These are phyloP conservation scores for Kluyveromyces sp. DNA, from an alignment of 1,139 yeast genomes.

Conservation along the genomic window DNA sequence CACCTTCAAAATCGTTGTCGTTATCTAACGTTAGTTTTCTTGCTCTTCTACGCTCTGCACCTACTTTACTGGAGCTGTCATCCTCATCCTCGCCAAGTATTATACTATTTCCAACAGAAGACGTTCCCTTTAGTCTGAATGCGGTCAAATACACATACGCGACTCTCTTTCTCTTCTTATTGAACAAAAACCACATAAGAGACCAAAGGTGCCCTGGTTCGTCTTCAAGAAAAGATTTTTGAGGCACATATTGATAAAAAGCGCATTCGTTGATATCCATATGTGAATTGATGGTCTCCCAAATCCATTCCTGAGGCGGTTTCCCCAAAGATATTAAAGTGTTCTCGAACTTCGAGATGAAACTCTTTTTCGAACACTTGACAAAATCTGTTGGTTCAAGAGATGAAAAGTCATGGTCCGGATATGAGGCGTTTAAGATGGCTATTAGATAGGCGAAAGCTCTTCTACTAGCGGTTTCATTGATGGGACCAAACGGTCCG, in stretches of 20 bases:
- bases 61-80: conserved; percentile 16
- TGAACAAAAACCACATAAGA: conserved; percentile 85
- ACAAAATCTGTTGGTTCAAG: conserved; percentile 81
- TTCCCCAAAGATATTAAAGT: conserved; percentile 73
- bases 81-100: conserved; percentile 29
- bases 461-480: conserved; percentile 73
- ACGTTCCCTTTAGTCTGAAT: conserved; percentile 23
- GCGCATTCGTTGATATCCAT: conserved; percentile 74
- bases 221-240: conserved; percentile 69
- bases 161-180: conserved; percentile 84
- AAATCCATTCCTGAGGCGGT: conserved; percentile 50
- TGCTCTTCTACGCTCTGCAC: conserved; percentile 17
- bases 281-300: conserved; percentile 84
- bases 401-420: conserved; percentile 88
- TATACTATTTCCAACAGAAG: conserved; percentile 21
- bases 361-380: conserved; percentile 41
- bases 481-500: conserved; percentile 93
- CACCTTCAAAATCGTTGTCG: conserved; percentile 35
- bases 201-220: conserved; percentile 63
- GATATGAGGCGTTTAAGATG: conserved; percentile 83
- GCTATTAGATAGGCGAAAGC: conserved; percentile 88
- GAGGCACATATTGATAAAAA: conserved; percentile 69
- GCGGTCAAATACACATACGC: conserved; percentile 65
- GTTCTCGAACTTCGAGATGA: conserved; percentile 71
- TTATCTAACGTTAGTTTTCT: conserved; percentile 32